Percentiles rank a stretch among this genome's conserved stretches.
These are phyloP conservation scores for Gypsophila paniculata DNA, from an alignment of 179 eudicot species.

Conservation along the genomic window DNA sequence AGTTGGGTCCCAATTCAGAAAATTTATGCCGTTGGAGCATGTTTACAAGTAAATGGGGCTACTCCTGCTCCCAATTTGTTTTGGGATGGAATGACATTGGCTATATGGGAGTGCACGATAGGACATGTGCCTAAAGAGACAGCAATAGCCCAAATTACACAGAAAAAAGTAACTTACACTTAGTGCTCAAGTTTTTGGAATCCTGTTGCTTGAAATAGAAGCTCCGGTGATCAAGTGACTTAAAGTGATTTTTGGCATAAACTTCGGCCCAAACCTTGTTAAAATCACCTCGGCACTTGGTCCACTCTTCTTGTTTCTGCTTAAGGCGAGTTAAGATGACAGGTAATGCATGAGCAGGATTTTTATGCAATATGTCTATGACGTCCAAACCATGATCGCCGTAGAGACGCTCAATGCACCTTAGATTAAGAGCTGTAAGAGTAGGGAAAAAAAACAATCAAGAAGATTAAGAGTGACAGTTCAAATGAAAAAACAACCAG, in stretches of 20 bases:
- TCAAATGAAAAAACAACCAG: background rate
- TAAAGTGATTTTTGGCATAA: constrained; percentile 82
- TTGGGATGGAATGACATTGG: background rate
- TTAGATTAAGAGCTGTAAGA: constrained; percentile 56
- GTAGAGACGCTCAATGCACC: constrained; percentile 88
- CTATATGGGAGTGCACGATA: background rate
- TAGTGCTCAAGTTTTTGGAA: constrained; percentile 82
- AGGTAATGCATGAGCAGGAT: constrained; percentile 64
- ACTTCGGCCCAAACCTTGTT: constrained; percentile 93
- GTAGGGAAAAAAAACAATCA: background rate
- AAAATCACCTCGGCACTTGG: constrained; percentile 71
- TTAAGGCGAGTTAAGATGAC: constrained; percentile 79
- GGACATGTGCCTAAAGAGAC: background rate
- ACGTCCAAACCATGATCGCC: constrained; percentile 88
- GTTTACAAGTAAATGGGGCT: background rate
- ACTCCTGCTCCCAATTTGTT: background rate
- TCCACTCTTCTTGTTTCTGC: constrained; percentile 96
- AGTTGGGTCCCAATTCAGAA: background rate
- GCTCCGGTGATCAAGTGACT: constrained; percentile 94
- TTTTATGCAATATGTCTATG: constrained; percentile 70
- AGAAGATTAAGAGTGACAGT: background rate
- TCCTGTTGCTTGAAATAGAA: constrained; percentile 98
- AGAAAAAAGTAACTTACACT: constrained; percentile 50
- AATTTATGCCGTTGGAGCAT: background rate
- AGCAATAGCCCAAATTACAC: background rate